phyloP scores from a whole-genome alignment of 441 rosid genomes.

The Melastoma candidum region DNA sequence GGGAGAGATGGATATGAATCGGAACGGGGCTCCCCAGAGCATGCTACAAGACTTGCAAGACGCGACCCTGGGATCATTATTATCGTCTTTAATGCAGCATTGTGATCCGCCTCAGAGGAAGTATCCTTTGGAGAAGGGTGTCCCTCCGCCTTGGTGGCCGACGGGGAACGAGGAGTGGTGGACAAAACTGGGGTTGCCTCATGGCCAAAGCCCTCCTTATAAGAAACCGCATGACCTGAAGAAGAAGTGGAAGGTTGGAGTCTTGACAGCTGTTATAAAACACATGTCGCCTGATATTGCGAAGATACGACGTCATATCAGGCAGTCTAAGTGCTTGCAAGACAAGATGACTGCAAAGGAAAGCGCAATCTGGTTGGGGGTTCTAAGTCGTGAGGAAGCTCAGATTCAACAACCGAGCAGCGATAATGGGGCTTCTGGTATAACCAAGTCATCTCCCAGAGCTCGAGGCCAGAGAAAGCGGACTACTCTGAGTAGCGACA shows the following conservation, averaged over 20 bases:
- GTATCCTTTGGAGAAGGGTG: conserved; percentile 85
- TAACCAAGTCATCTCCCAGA: conserved; percentile 52
- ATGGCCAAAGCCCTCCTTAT: conserved; percentile 73
- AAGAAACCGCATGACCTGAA: conserved; percentile 94
- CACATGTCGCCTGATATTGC: conserved; percentile 97
- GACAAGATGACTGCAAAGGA: conserved; percentile 99
- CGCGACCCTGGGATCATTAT: conserved; percentile 85
- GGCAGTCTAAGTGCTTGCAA: conserved; percentile 96
- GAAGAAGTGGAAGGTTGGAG: conserved; percentile 98
- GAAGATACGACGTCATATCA: conserved; percentile 84
- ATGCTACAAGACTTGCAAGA: conserved; percentile 88
- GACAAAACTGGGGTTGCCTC: conserved; percentile 51
- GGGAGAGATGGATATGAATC: conserved; percentile 42
- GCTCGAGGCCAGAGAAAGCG: conserved; percentile 36
- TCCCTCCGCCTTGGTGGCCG: conserved; percentile 99
- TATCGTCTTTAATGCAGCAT: conserved; percentile 97
- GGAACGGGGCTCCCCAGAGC: conserved; percentile 50
- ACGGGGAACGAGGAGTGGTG: conserved; percentile 93
- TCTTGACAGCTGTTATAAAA: conserved; percentile 90
- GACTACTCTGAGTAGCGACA: conserved; percentile 46
- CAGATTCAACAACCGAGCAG: conserved; percentile 65
- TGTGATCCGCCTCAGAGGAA: conserved; percentile 97
- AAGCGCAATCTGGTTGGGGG: conserved; percentile 97
- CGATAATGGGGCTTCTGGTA: conserved; percentile 77
- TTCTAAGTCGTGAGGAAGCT: conserved; percentile 76